Base-by-base conservation (phyloP, 169 alveolate species). In the Plasmodium relictum region DNA sequence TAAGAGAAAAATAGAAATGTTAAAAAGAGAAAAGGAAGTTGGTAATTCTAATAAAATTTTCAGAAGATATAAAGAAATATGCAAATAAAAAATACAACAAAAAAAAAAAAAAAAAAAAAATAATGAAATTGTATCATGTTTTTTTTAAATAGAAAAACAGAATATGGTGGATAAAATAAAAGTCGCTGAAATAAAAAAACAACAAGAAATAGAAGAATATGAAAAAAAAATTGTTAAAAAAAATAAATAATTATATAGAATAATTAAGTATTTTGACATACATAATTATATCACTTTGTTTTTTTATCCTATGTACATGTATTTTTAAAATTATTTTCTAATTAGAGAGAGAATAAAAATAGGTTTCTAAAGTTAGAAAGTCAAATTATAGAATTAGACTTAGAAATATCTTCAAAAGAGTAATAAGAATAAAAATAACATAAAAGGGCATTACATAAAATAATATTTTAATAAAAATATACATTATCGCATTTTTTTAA, bases 81-180 rank as follows among this genome's bases (percentile, higher is more conserved):
- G n/a, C n/a, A n/a, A n/a, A n/a, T n/a, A n/a, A n/a, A n/a, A n/a
- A n/a, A n/a, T n/a, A n/a, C n/a, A 56, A 56, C 2, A 14, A 4
- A 14, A 4, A 56, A 56, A 18, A 14, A 63, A 26, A 63, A 39
- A 20, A 59, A 59, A 59, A 5, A 16, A 24, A 22, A 20, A 59
- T 59, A 59, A 3, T 9, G 6, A 59, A 20, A 59, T 59, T 16
- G 6, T 6, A 5, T 7, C 12, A 58, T 59, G 4, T 59, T 22
- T 59, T 1, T 18, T 18, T 59, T 16, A 4, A 16, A 20, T 48
- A 80, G 90, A 65, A 58, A 80, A 80, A 48, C 44, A 18, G n/a
- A 41, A n/a, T 70, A 37, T 45, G 73, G 73, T 66, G 61, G 90
- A 80, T 44, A 65, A 71, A 66, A 68, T 72, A 80, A 65, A 69